These are phyloP conservation scores for Jackrogersella multiformis DNA, from an alignment of 495 filamentous ascomycete species.

Conservation along the genomic window DNA sequence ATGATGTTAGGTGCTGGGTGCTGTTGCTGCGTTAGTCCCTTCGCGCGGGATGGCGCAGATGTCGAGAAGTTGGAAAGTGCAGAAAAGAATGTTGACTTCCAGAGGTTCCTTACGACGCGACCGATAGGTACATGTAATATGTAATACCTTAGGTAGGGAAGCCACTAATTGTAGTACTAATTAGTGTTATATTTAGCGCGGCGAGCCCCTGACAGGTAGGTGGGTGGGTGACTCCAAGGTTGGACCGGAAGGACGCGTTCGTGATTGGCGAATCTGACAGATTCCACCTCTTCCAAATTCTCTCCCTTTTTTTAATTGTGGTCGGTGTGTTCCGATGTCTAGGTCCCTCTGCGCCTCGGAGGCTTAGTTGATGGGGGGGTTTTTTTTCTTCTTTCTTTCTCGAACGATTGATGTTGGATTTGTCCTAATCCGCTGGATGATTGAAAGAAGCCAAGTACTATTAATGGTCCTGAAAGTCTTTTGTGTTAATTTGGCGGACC, in stretches of 20 bases:
- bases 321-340: constrained; percentile 20
- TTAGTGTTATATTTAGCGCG: constrained; percentile 33
- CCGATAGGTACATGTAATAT: constrained; percentile 3
- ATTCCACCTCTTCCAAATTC: constrained; percentile 28
- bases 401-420: constrained; percentile 35
- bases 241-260: constrained; percentile 28
- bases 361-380: not conserved
- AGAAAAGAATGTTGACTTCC: constrained; percentile 32
- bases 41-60: constrained; percentile 34
- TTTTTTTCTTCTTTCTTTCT: not conserved
- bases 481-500: constrained; percentile 32
- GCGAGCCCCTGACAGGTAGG: constrained; percentile 30
- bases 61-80: constrained; percentile 25
- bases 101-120: constrained; percentile 35
- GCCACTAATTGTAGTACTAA: constrained; percentile 24
- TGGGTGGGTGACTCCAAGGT: constrained; percentile 22
- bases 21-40: constrained; percentile 32
- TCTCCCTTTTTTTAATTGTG: not conserved
- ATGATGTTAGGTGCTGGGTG: no score
- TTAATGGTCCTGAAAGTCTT: constrained; percentile 17
- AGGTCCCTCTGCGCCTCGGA: constrained; percentile 4
- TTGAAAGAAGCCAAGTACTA: constrained; percentile 12
- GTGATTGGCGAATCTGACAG: constrained; percentile 37
- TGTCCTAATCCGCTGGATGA: constrained; percentile 11
- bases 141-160: no score